Percentiles rank a stretch among this genome's conserved stretches.
These are phyloP conservation scores for Metschnikowia lochheadii DNA, from an alignment of 805 yeast genomes.

Conservation along the genomic window DNA sequence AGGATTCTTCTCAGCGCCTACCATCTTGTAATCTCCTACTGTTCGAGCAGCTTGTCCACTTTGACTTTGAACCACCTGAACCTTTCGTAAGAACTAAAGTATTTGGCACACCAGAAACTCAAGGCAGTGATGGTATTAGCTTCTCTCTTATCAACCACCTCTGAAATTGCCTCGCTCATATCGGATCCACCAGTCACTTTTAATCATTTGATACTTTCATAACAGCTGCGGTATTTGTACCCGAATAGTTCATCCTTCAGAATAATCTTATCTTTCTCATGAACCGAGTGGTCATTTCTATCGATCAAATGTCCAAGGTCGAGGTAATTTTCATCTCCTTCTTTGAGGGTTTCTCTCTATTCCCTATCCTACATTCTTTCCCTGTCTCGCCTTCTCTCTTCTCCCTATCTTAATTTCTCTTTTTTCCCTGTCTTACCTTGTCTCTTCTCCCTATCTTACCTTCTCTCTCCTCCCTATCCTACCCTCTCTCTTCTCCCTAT, in stretches of 20 bases:
- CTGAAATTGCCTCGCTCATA: conserved; percentile 26
- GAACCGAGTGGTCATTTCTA: conserved; percentile 66
- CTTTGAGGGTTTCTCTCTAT: conserved; percentile 45
- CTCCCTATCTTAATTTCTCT: too few relatives aligned
- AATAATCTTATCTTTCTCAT: conserved; percentile 50
- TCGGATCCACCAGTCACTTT: conserved; percentile 58
- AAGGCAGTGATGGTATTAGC: conserved; percentile 49
- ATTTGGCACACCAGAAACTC: conserved; percentile 75
- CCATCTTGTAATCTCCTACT: conserved; percentile 44
- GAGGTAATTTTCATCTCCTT: conserved; percentile 14
- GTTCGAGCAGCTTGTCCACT: too few relatives aligned
- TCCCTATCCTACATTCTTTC: too few relatives aligned
- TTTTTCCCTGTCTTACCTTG: too few relatives aligned
- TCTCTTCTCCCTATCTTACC: too few relatives aligned
- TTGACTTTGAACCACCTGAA: too few relatives aligned
- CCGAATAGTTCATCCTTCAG: conserved; percentile 38
- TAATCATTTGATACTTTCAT: conserved; percentile 58
- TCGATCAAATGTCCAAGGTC: conserved; percentile 51
- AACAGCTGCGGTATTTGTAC: conserved; percentile 72
- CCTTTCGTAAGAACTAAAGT: too few relatives aligned
- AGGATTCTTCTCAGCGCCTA: conserved; percentile 58
- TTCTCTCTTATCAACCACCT: conserved; percentile 10
- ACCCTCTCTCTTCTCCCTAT: too few relatives aligned
- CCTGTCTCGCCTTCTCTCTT: conserved; percentile 31
- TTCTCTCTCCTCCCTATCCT: conserved; percentile 31